Conservation (phyloP, 2,329 filamentous ascomycete species). For the Mycosphaerella sp. region DNA sequence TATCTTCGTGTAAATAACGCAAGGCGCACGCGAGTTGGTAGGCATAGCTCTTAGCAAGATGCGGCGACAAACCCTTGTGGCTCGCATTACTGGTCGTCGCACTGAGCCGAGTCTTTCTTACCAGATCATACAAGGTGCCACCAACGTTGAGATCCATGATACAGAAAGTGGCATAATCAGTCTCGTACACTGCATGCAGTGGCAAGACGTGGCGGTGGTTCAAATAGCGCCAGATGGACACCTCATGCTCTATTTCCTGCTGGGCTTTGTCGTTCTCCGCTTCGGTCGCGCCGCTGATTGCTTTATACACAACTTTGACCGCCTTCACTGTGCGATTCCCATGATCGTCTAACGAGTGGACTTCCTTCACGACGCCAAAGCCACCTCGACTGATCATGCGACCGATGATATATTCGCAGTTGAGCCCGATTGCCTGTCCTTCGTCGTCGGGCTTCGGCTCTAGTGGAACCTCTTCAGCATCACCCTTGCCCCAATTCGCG, state of each 20-base stretch:
- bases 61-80: conserved; percentile 40
- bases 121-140: conserved; percentile 58
- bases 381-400: conserved; percentile 61
- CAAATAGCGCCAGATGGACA: conserved; percentile 61
- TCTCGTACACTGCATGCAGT: conserved; percentile 59
- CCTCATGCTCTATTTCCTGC: conserved; percentile 63
- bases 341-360: conserved; percentile 51
- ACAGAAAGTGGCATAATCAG: conserved; percentile 62
- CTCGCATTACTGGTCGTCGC: conserved; percentile 26
- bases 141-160: conserved; percentile 60
- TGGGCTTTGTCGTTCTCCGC: conserved; percentile 59
- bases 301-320: conserved; percentile 62
- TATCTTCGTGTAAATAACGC: conserved; percentile 62
- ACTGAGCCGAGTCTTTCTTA: conserved; percentile 48
- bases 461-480: conserved; percentile 23
- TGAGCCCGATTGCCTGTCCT: conserved; percentile 58
- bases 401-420: conserved; percentile 59
- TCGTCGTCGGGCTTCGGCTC: conserved; percentile 56
- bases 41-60: conserved; percentile 53
- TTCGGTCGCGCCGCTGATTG: conserved; percentile 50
- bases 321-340: conserved; percentile 52
- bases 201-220: conserved; percentile 57
- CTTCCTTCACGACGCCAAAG: conserved; percentile 62
- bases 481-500: conserved; percentile 25
- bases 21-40: conserved; percentile 60